These are phyloP conservation scores for Solioccasus polychromus DNA, from an alignment of 768 basidiomycete genomes.

Conservation along the genomic window DNA sequence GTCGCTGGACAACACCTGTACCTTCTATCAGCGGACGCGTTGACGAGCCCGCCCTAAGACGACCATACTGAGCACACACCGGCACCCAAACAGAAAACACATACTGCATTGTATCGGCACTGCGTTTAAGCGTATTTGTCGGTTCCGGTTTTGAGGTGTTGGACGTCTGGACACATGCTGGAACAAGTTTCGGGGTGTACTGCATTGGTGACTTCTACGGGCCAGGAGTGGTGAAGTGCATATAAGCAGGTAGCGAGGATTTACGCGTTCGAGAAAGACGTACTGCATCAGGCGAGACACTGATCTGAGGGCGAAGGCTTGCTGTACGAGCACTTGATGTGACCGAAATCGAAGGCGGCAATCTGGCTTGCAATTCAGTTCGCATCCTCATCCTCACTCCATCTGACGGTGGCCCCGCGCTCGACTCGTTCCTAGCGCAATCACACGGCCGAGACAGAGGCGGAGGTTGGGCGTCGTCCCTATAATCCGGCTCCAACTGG, in stretches of 20 bases:
- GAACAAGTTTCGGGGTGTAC: not conserved
- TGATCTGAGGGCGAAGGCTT: conserved; percentile 25
- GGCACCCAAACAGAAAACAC: conserved; percentile 6
- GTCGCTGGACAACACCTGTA: conserved; percentile 41
- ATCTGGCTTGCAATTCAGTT: conserved; percentile 1
- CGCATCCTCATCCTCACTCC: not conserved
- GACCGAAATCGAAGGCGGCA: too few species aligned
- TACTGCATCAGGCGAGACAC: conserved; percentile 48
- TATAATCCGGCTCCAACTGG: not conserved
- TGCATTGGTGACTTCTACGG: conserved; percentile 13
- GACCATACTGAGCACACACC: not conserved
- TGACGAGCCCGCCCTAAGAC: conserved; percentile 17
- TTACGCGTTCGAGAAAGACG: conserved; percentile 11
- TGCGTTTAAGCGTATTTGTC: conserved; percentile 30
- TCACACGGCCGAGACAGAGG: conserved; percentile 3
- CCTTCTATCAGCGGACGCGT: conserved; percentile 28
- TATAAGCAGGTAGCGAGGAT: conserved; percentile 1
- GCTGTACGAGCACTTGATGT: too few species aligned
- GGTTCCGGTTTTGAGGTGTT: conserved; percentile 4
- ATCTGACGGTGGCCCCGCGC: not conserved
- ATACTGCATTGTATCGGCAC: conserved; percentile 32
- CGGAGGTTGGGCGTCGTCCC: not conserved
- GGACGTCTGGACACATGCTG: conserved; percentile 6
- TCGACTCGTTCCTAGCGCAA: not conserved
- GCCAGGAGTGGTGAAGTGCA: not conserved